Conservation (phyloP, 352 stramenopile species). For the Globisporangium uncinulatum region DNA sequence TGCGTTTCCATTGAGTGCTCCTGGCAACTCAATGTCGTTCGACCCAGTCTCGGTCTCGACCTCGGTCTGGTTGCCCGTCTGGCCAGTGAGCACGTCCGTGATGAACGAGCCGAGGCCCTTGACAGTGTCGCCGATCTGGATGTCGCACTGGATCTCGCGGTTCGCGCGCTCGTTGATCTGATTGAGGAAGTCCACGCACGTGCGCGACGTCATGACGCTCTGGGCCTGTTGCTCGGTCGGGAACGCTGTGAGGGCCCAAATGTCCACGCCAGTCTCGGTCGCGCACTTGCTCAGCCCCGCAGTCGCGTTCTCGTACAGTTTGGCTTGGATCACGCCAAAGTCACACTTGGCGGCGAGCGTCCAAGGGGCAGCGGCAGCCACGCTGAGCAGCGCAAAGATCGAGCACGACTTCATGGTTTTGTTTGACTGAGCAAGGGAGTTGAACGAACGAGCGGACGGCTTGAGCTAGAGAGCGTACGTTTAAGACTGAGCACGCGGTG, state of each 20-base stretch:
- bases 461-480: background rate
- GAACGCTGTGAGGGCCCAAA: slow-evolving; percentile 31
- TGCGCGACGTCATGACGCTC: slow-evolving; percentile 34
- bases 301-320: slow-evolving; percentile 46
- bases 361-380: slow-evolving; percentile 7
- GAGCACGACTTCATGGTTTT: slow-evolving; percentile 23
- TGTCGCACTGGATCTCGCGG: slow-evolving; percentile 42
- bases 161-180: slow-evolving; percentile 63
- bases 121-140: slow-evolving; percentile 28
- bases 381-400: slow-evolving; percentile 12
- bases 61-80: slow-evolving; percentile 61
- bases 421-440: background rate
- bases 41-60: slow-evolving; percentile 12
- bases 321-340: slow-evolving; percentile 39
- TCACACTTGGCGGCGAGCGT: slow-evolving; percentile 30
- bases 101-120: slow-evolving; percentile 37
- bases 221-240: slow-evolving; percentile 40
- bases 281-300: slow-evolving; percentile 26
- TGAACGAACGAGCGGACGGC: background rate
- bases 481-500: background rate
- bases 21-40: slow-evolving; percentile 7
- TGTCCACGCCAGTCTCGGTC: slow-evolving; percentile 39
- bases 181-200: slow-evolving; percentile 66
- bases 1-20: background rate
- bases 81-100: slow-evolving; percentile 39